Evolutionary conservation across 1,284 basidiomycete genomes (phyloP), one percentile per base, ranked within the genome.

Genomic region (Gomphus bonarii): DNA sequence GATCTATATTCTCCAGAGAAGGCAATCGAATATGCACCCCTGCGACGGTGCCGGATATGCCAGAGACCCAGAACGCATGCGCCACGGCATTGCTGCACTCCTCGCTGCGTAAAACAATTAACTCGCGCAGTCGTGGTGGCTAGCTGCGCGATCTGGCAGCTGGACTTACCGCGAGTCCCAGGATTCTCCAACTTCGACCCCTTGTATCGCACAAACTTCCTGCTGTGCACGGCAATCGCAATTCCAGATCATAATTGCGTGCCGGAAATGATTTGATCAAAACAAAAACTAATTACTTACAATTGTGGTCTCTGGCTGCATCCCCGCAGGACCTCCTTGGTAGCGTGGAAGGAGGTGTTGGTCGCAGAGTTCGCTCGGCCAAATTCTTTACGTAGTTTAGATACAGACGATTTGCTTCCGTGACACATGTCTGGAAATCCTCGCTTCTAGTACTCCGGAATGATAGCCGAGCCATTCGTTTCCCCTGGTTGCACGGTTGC

Each of bases 1-100:
- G 66, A 62, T 92, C 90, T 20, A 91, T 92, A 93, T 3, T 88
- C 88, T 12, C 90, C 90, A 50, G 85, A 89, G 6, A 93, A 75
- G 1, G 85, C 88, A 8, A 93, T 76, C 50, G 84, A 88, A 64
- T 85, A 88, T 4, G 88, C 88, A 1, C 91, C 90, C 62, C 59
- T 1, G 82, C 60, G 0, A 70, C 69, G 2, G 82, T 81, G 3
- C 78, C 77, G 10, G 83, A 71, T 36, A 93, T 92, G 0, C 90
- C 90, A 28, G 77, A 85, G 1, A 92, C 90, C 75, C 79, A 83
- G 0, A 90, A 88, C 84, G 87, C 87, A 62, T 91, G 88, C 57
- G 91, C 72, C 8, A 88, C 75, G 66, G 87, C 88, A 0, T 67
- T 69, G 54, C 84, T 87, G 64, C 87, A 90, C 30, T 76, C 84